Evolutionary conservation across 768 basidiomycete genomes (phyloP).

Genomic region (Lactifluus volemus): DNA sequence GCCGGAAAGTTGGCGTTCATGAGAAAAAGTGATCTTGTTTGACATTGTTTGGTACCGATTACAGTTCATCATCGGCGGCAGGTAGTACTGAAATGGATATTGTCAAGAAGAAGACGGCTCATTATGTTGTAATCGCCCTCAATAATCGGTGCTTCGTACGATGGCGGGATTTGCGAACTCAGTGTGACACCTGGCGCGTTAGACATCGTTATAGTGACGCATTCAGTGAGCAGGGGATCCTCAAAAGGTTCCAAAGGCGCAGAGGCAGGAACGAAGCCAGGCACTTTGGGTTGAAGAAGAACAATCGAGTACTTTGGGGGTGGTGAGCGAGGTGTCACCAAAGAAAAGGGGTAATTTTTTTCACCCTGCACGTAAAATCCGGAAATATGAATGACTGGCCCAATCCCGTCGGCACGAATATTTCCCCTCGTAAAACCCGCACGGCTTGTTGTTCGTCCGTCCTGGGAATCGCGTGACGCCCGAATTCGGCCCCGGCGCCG

Average conservation of each 20-base stretch:
- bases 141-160: conserved; percentile 34
- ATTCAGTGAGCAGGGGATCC: conserved; percentile 32
- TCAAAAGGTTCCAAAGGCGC: conserved; percentile 25
- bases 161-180: conserved; percentile 44
- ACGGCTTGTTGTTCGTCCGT: conserved; percentile 18
- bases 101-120: conserved; percentile 41
- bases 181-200: conserved; percentile 33
- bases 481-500: conserved; percentile 17
- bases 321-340: too few species aligned
- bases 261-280: conserved; percentile 32
- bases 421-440: conserved; percentile 40
- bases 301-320: conserved; percentile 35
- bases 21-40: neutral
- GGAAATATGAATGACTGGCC: conserved; percentile 39
- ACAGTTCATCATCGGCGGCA: too few species aligned
- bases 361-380: conserved; percentile 40
- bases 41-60: conserved; percentile 7
- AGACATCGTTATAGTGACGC: conserved; percentile 33
- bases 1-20: conserved; percentile 5
- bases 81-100: too few species aligned
- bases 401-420: conserved; percentile 37
- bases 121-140: conserved; percentile 42
- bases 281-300: conserved; percentile 34
- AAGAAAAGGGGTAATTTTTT: conserved; percentile 23
- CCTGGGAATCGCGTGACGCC: neutral